Base-by-base conservation (phyloP, 495 filamentous ascomycete species). In the Penicillium salamii region DNA sequence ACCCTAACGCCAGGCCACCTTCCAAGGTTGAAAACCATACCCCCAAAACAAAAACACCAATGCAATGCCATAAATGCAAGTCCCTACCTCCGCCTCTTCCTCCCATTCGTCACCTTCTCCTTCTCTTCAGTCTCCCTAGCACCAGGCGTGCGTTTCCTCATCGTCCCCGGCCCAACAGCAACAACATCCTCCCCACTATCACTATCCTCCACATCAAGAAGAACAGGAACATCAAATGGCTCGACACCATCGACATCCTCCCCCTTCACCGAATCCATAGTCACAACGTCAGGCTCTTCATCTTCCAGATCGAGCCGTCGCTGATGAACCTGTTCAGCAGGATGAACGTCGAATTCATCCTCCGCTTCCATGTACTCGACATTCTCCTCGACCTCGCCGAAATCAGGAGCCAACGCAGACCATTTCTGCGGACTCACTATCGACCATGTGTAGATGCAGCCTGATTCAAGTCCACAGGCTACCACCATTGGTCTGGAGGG, bases 261-360 rank as follows among this genome's bases (percentile, higher is more conserved):
- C 9, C 71, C 79, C 50, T 87, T 86, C 12, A 77, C 73, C 13
- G 80, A 78, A 43, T 90, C 86, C 36, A 89, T 71, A 0, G 86
- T 90, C 35, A 96, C 67, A 0, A 93, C 90, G 60, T 99, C 95
- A 1, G 96, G 84, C 40, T 86, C 83, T 53, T 92, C 88, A 61
- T 96, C 91, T 65, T 99, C 93, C 37, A 84, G 73, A 61, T 97
- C 90, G 3, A 97, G 73, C 20, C 90, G 78, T 13, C 91, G 84
- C 65, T 96, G 95, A 57, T 95, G 88, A 14, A 97, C 87, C 65
- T 97, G 93, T 62, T 96, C 91, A 19, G 91, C 86, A 0, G 91
- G 91, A 58, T 97, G 92, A 48, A 97, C 92, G 61, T 99, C 93
- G 55, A 97, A 99, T 59, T 99, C 93, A 60, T 97, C 95, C 70